Evolutionary conservation across 345 rosid species (phyloP), one percentile per base, ranked within the genome.

Genomic region (Boechera retrofracta): DNA sequence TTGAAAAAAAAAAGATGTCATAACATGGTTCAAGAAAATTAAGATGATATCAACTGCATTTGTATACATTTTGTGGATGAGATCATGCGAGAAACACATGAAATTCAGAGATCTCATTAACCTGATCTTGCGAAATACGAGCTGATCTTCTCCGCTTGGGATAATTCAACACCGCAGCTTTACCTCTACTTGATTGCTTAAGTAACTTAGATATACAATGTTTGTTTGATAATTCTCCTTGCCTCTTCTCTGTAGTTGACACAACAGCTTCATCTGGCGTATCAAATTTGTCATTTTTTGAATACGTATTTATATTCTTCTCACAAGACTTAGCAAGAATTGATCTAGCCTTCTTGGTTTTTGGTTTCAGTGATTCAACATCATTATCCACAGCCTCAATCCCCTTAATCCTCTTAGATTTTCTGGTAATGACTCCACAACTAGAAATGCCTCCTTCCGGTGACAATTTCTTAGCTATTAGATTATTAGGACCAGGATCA

Each of bases 81-180:
- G 21, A 18, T 18, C 21, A 18, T 18, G 21, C 21, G 21, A 18
- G 21, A 18, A 18, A 18, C 21, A 18, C 21, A 18, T 18, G 21
- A 18, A 18, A 18, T 18, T 18, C 21, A 18, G 21, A 18, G 21
- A 18, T 18, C 64, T 72, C 83, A 65, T 62, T 81, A 53, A 6
- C 63, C 78, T 69, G 69, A 81, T 61, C 83, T 38, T 82, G 33
- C 41, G 67, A 70, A 62, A 66, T 72, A 69, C 75, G 78, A 66
- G 63, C 21, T 69, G 97, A 86, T 83, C 91, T 86, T 83, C 82
- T 83, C 75, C 79, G 77, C 82, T 76, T 85, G 42, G 90, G 88
- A 76, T 55, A 74, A 63, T 70, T 86, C 56, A 69, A 66, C 39
- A 64, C 71, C 71, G 45, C 72, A 21, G 73, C 57, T 26, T 59